Evolutionary conservation across 352 stramenopile genomes (phyloP).

Genomic region (Phytophthora boehmeriae): DNA sequence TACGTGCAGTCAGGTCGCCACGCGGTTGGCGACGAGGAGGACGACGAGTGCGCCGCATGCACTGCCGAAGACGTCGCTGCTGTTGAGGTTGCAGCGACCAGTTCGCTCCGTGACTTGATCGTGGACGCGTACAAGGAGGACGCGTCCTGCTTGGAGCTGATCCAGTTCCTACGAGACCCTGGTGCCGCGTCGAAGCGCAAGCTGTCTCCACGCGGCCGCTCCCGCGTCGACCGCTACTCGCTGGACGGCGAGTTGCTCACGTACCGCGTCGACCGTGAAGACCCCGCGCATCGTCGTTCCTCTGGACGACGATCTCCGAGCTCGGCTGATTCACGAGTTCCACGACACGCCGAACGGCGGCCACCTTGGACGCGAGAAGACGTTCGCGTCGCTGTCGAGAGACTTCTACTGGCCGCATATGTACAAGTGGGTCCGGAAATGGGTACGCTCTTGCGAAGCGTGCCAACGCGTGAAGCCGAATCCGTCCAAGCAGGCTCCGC

Average conservation of each 20-base stretch:
- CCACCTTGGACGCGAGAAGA: slow-evolving; percentile 29
- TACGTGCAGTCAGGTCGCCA: slow-evolving; percentile 4
- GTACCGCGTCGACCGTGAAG: slow-evolving; percentile 4
- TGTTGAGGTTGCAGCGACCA: neutral
- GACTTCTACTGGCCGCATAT: slow-evolving; percentile 26
- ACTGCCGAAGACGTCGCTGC: neutral
- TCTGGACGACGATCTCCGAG: slow-evolving; percentile 10
- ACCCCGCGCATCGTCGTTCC: slow-evolving; percentile 15
- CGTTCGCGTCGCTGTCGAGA: slow-evolving; percentile 2
- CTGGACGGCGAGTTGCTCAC: slow-evolving; percentile 12
- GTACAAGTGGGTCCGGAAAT: slow-evolving; percentile 23
- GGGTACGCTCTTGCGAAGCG: slow-evolving; percentile 18
- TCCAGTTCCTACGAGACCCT: neutral
- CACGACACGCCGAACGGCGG: slow-evolving; percentile 12
- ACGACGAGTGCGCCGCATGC: neutral
- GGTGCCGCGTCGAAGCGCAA: neutral
- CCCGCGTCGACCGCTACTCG: neutral
- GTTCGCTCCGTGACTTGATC: slow-evolving; percentile 5
- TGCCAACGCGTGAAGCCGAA: slow-evolving; percentile 21
- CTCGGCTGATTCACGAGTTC: slow-evolving; percentile 21
- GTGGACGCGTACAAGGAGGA: neutral
- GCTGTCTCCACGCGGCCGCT: neutral
- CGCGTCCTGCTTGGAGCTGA: neutral
- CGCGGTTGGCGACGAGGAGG: slow-evolving; percentile 3
- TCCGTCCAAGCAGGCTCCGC: slow-evolving; percentile 4